Evolutionary conservation across 2,329 filamentous ascomycete genomes (phyloP).

Genomic region (Ascochyta pisi): DNA sequence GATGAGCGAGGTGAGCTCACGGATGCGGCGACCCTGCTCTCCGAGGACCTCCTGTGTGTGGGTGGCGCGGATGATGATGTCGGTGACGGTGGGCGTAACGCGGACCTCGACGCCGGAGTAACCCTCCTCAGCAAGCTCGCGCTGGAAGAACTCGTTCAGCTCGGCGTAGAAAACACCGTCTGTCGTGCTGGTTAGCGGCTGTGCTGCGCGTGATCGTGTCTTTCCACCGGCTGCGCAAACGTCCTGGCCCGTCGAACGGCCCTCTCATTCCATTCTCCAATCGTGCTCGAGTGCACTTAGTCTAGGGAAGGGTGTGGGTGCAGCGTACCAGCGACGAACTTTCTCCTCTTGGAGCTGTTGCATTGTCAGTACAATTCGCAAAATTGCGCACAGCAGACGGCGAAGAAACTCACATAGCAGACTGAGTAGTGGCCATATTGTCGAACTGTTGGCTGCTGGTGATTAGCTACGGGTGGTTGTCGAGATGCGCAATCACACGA

Average conservation of each 20-base stretch:
- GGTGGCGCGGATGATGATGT: conserved; percentile 99
- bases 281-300: conserved; percentile 4
- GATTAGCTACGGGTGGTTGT: conserved; percentile 42
- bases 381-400: conserved; percentile 5
- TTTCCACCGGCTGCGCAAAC: neutral
- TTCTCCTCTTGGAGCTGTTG: conserved; percentile 84
- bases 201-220: conserved; percentile 18
- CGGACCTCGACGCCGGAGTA: conserved; percentile 99
- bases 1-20: conserved; percentile 99
- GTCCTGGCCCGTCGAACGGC: conserved; percentile 8
- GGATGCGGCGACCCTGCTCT: conserved; percentile 99
- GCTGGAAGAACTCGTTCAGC: conserved; percentile 99
- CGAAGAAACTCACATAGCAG: conserved; percentile 48
- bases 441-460: conserved; percentile 33
- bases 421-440: conserved; percentile 52
- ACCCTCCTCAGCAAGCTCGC: conserved; percentile 99
- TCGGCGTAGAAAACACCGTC: conserved; percentile 99
- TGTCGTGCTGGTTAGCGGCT: conserved; percentile 39
- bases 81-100: conserved; percentile 99
- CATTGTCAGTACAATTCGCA: conserved; percentile 33
- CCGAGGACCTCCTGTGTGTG: conserved; percentile 99
- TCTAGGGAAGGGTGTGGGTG: conserved; percentile 22
- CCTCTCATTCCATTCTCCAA: neutral
- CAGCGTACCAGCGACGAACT: conserved; percentile 60
- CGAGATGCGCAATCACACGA: neutral